Conservation (phyloP, 2,329 filamentous ascomycete genomes). For the Colletotrichum limetticola region DNA sequence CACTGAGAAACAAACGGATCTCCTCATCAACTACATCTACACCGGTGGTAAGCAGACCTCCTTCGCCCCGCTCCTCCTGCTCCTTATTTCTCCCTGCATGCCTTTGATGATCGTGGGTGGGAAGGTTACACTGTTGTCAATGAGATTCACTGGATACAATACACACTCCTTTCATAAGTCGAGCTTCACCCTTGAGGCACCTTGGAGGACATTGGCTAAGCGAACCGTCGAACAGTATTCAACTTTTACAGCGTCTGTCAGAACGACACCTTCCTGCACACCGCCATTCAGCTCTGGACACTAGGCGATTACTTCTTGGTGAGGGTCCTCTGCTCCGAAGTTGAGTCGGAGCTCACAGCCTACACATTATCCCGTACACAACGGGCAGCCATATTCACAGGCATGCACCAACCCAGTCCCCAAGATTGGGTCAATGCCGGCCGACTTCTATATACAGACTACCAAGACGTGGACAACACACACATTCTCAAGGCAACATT, state of each 20-base stretch:
- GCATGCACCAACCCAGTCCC: too few species aligned
- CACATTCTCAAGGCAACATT: neutral
- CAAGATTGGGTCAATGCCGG: neutral
- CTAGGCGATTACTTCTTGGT: neutral
- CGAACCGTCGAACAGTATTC: neutral
- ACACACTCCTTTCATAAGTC: too few species aligned
- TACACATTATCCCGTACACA: too few species aligned
- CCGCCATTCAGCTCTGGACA: neutral
- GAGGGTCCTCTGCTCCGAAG: neutral
- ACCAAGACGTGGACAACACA: neutral
- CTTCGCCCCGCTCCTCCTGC: too few species aligned
- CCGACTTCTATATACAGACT: neutral
- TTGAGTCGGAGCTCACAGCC: neutral
- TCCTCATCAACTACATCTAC: neutral
- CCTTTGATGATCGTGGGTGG: too few species aligned
- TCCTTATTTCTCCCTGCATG: neutral
- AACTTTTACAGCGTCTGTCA: neutral
- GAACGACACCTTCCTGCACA: neutral
- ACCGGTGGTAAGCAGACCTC: neutral
- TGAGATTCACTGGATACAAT: too few species aligned
- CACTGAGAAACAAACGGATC: neutral
- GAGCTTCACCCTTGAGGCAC: too few species aligned
- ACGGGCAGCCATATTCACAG: too few species aligned
- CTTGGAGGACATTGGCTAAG: neutral
- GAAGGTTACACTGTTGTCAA: too few species aligned